Evolutionary conservation across 257 asterid genomes (phyloP).

Genomic region (Capsicum chinense): DNA sequence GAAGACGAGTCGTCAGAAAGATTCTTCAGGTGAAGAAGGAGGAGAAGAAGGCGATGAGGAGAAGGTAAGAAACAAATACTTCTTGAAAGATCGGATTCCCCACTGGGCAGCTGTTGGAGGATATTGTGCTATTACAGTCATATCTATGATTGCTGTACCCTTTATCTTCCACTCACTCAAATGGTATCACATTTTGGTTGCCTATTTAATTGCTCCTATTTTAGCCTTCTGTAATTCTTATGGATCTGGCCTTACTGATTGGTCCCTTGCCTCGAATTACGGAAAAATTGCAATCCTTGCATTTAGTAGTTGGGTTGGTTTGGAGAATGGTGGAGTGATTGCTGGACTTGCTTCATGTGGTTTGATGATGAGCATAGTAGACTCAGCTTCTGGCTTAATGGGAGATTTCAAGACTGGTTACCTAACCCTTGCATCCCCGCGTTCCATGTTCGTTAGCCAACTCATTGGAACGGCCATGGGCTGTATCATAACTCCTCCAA

Average conservation of each 20-base stretch:
- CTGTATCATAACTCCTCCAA: constrained; percentile 44
- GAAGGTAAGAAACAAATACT: constrained; percentile 29
- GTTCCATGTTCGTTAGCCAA: constrained; percentile 50
- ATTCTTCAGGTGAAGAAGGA: not conserved
- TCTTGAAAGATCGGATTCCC: constrained; percentile 47
- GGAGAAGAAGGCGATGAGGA: constrained; percentile 38
- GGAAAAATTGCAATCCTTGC: constrained; percentile 49
- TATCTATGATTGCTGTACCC: constrained; percentile 46
- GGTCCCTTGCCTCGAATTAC: constrained; percentile 51
- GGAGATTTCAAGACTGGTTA: constrained; percentile 52
- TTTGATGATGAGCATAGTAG: constrained; percentile 44
- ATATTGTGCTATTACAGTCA: constrained; percentile 29
- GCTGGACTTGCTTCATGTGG: constrained; percentile 54
- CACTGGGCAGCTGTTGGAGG: constrained; percentile 39
- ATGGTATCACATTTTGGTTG: constrained; percentile 47
- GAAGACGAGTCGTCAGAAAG: not conserved
- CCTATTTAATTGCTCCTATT: constrained; percentile 45
- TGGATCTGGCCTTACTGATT: constrained; percentile 52
- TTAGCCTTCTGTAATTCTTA: constrained; percentile 54
- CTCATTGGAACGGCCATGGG: constrained; percentile 47
- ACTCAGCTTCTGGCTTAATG: constrained; percentile 46
- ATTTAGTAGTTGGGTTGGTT: constrained; percentile 45
- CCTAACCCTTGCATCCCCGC: constrained; percentile 47
- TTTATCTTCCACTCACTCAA: constrained; percentile 46
- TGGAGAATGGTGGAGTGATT: constrained; percentile 46